Conservation (phyloP, 257 asterid genomes). For the Penstemon eatonii region DNA sequence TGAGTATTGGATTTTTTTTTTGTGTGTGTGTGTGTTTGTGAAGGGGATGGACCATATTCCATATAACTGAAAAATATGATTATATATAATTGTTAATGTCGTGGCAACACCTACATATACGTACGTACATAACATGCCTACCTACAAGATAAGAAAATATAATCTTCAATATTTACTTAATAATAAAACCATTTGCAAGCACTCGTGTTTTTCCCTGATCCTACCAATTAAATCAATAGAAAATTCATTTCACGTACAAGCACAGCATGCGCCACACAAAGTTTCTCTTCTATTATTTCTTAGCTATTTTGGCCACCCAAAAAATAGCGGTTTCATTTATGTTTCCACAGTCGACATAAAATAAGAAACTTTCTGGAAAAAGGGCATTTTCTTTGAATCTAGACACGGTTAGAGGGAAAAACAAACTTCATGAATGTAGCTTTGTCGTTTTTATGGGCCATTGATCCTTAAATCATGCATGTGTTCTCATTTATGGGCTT, state of each 20-base stretch:
- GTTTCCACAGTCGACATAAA: neutral
- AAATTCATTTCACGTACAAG: neutral
- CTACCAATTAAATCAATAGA: neutral
- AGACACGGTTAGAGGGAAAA: constrained; percentile 36
- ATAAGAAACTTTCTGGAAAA: constrained; percentile 6
- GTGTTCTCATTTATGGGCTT: constrained; percentile 48
- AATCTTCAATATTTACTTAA: neutral
- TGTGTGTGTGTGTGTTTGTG: too few relatives aligned
- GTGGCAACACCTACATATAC: neutral
- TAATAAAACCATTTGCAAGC: neutral
- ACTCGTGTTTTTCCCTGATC: neutral
- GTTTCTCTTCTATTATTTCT: neutral
- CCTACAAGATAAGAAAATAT: too few relatives aligned
- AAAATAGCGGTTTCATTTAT: neutral
- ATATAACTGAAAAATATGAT: too few relatives aligned
- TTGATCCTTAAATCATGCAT: constrained; percentile 30
- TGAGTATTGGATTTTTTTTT: too few relatives aligned
- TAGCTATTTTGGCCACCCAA: constrained; percentile 14
- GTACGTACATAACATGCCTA: neutral
- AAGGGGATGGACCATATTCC: neutral
- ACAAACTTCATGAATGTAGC: constrained; percentile 1
- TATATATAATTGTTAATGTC: too few relatives aligned
- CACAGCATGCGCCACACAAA: constrained; percentile 14
- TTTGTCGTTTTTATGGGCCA: constrained; percentile 15
- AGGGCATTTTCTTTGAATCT: constrained; percentile 38